Evolutionary conservation across 1,284 basidiomycete genomes (phyloP).

Genomic region (Anthracocystis walkeri): DNA sequence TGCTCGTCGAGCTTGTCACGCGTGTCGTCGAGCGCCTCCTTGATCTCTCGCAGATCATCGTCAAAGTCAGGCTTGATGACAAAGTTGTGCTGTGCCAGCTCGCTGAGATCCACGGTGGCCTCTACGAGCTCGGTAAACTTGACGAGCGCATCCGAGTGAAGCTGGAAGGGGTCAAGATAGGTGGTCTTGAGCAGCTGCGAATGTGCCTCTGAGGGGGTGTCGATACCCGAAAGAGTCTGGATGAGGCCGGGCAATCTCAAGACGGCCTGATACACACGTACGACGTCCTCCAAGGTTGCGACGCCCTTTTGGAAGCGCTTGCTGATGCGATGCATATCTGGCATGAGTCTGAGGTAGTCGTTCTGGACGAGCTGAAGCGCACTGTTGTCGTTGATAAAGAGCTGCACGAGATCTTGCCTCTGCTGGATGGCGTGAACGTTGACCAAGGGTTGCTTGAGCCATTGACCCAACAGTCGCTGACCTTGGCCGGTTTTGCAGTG

Average conservation of each 20-base stretch:
- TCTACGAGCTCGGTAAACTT: constrained; percentile 94
- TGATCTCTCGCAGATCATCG: constrained; percentile 78
- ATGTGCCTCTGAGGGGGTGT: constrained; percentile 42
- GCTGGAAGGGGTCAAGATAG: constrained; percentile 55
- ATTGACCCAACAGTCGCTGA: constrained; percentile 86
- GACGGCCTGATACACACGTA: constrained; percentile 85
- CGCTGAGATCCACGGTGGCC: constrained; percentile 89
- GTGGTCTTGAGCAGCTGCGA: constrained; percentile 43
- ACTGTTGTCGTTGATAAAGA: constrained; percentile 83
- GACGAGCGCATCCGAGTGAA: constrained; percentile 42
- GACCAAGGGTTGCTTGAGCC: constrained; percentile 96
- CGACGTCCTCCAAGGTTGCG: constrained; percentile 92
- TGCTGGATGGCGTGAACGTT: constrained; percentile 88
- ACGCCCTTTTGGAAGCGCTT: constrained; percentile 89
- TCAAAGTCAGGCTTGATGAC: constrained; percentile 94
- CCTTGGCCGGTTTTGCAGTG: constrained; percentile 97
- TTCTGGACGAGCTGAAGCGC: constrained; percentile 81
- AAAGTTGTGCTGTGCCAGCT: constrained; percentile 85
- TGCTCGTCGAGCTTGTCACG: constrained; percentile 87
- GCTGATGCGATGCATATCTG: constrained; percentile 91
- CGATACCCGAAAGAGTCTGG: constrained; percentile 73
- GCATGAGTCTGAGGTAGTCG: constrained; percentile 88
- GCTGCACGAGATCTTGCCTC: constrained; percentile 77
- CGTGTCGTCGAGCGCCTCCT: constrained; percentile 77
- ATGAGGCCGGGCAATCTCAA: constrained; percentile 81